Conservation (phyloP, 331 rosid genomes). For the Acacia pycnantha region DNA sequence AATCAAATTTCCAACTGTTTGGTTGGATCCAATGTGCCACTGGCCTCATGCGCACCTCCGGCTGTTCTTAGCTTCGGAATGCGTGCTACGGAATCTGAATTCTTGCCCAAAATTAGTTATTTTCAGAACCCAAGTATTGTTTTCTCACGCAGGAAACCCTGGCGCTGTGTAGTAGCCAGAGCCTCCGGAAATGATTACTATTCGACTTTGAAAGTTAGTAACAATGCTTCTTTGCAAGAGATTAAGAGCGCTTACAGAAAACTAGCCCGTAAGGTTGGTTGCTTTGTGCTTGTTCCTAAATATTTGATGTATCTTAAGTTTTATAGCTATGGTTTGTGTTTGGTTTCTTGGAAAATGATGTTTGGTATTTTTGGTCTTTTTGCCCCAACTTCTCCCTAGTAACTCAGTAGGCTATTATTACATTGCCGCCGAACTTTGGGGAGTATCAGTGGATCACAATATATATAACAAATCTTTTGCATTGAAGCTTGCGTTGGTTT, state of each 20-base stretch:
- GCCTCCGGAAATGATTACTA: conserved; percentile 64
- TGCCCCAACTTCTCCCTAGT: background rate
- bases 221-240: conserved; percentile 70
- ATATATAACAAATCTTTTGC: background rate
- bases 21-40: conserved; percentile 29
- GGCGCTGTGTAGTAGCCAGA: conserved; percentile 28
- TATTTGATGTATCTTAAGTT: background rate
- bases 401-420: no score
- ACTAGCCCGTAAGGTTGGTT: conserved; percentile 83
- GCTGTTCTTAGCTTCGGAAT: conserved; percentile 25
- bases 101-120: conserved; percentile 17
- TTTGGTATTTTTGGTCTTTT: background rate
- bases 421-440: background rate
- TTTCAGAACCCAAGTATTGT: conserved; percentile 27
- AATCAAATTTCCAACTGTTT: conserved; percentile 13
- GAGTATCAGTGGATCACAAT: background rate
- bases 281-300: background rate
- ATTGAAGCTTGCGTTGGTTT: background rate
- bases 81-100: conserved; percentile 37
- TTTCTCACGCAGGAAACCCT: conserved; percentile 28
- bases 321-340: conserved; percentile 21
- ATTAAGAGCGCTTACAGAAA: conserved; percentile 71
- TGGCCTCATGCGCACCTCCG: conserved; percentile 2
- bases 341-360: conserved; percentile 23
- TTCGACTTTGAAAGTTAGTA: conserved; percentile 59